phyloP scores from a whole-genome alignment of 805 yeast genomes.

The Suhomyces prunicola region DNA sequence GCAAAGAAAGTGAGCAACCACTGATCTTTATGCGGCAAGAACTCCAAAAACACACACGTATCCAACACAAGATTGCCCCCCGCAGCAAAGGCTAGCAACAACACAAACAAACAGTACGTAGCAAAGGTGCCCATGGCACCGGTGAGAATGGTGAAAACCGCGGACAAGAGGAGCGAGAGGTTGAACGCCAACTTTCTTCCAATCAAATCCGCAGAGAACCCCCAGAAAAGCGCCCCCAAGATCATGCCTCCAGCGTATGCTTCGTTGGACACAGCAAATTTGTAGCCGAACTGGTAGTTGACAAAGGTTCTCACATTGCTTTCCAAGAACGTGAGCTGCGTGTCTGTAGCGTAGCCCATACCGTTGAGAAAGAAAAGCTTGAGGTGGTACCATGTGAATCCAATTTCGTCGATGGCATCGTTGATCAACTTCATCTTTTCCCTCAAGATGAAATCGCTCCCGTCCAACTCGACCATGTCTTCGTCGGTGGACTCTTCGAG shows the following conservation, averaged over 20 bases:
- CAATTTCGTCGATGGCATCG: constrained; percentile 34
- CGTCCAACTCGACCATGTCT: constrained; percentile 14
- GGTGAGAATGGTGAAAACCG: constrained; percentile 49
- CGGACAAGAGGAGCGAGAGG: constrained; percentile 44
- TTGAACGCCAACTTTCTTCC: constrained; percentile 20
- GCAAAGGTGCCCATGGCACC: constrained; percentile 52
- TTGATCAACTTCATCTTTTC: constrained; percentile 28
- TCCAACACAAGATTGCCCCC: constrained; percentile 60
- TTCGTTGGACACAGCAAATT: constrained; percentile 40
- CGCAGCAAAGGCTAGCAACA: constrained; percentile 43
- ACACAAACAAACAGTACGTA: constrained; percentile 48
- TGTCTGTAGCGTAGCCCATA: constrained; percentile 41
- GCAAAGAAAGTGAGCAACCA: constrained; percentile 50
- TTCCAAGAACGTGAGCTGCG: constrained; percentile 48
- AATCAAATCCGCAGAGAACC: constrained; percentile 41
- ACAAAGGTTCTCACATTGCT: constrained; percentile 45
- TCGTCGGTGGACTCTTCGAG: constrained; percentile 8
- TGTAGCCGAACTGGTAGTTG: constrained; percentile 45
- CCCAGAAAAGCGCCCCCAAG: constrained; percentile 55
- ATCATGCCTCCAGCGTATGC: constrained; percentile 42
- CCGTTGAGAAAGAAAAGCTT: constrained; percentile 35
- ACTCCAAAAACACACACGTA: constrained; percentile 52
- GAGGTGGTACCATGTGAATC: constrained; percentile 48
- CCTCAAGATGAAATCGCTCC: constrained; percentile 14
- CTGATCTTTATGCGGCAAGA: constrained; percentile 48